These are phyloP conservation scores for Lentinus polychrous DNA, from an alignment of 1,284 basidiomycete species.

Conservation along the genomic window DNA sequence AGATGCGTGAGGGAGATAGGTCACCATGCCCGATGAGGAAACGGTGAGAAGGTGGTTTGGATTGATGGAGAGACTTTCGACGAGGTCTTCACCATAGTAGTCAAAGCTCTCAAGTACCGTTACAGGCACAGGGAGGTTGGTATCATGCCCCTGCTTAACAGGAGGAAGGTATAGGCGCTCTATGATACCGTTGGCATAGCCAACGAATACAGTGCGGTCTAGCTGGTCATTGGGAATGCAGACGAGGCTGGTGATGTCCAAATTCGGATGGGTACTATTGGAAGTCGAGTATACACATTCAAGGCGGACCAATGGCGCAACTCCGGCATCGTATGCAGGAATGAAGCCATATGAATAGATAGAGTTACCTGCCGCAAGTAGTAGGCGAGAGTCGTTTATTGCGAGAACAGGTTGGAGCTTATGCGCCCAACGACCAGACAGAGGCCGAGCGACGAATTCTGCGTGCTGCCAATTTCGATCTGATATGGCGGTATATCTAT, in stretches of 20 bases:
- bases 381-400: constrained; percentile 45
- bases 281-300: constrained; percentile 44
- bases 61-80: constrained; percentile 49
- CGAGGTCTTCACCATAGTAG: constrained; percentile 34
- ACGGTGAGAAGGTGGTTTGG: constrained; percentile 43
- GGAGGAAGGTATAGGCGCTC: constrained; percentile 38
- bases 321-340: constrained; percentile 18
- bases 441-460: constrained; percentile 57
- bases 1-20: constrained; percentile 28
- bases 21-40: constrained; percentile 46
- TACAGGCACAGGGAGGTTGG: constrained; percentile 7
- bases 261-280: constrained; percentile 27
- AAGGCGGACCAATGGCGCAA: constrained; percentile 37
- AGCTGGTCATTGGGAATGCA: constrained; percentile 42
- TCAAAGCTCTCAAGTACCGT: constrained; percentile 19
- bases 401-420: constrained; percentile 57
- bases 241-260: constrained; percentile 47
- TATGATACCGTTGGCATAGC: constrained; percentile 53
- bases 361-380: constrained; percentile 56
- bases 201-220: constrained; percentile 48
- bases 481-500: constrained; percentile 43
- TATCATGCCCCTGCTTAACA: constrained; percentile 14
- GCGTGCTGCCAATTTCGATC: constrained; percentile 49
- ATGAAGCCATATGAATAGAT: constrained; percentile 55
- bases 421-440: constrained; percentile 55